Evolutionary conservation across 176 grass and related monocot genomes (phyloP).

Genomic region (Avena insularis): DNA sequence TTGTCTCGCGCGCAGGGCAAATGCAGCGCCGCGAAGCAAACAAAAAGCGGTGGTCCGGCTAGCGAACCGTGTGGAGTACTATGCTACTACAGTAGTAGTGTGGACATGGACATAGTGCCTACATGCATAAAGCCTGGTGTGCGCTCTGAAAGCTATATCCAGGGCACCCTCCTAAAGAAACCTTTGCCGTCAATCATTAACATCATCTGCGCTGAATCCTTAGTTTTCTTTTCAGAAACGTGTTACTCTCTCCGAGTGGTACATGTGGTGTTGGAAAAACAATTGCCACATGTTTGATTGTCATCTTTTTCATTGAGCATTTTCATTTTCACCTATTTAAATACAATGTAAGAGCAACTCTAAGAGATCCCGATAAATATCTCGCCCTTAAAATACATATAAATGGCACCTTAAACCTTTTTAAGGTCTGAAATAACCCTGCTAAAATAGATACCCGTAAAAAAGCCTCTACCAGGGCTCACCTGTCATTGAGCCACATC

Average conservation of each 20-base stretch:
- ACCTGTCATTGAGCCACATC: too few relatives aligned
- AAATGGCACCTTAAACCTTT: too few relatives aligned
- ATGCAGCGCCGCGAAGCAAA: constrained; percentile 39
- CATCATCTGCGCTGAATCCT: neutral
- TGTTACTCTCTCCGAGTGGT: neutral
- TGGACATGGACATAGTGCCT: neutral
- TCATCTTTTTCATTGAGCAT: too few relatives aligned
- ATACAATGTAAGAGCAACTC: too few relatives aligned
- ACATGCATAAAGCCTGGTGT: constrained; percentile 8
- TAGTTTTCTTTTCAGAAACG: neutral
- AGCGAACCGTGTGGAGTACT: constrained; percentile 31
- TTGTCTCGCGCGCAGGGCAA: neutral
- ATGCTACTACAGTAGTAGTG: neutral
- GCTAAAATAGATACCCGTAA: too few relatives aligned
- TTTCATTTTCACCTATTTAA: too few relatives aligned
- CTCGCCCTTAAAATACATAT: too few relatives aligned
- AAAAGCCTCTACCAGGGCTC: too few relatives aligned
- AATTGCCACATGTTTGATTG: too few relatives aligned
- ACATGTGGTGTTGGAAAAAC: too few relatives aligned
- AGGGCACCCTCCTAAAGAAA: neutral
- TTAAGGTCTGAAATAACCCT: too few relatives aligned
- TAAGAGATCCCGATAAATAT: too few relatives aligned
- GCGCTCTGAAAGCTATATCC: constrained; percentile 25
- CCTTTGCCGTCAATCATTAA: constrained; percentile 19
- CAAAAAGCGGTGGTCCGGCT: constrained; percentile 36